Evolutionary conservation across 129 eudicot genomes (phyloP).

Genomic region (Lactuca sativa): DNA sequence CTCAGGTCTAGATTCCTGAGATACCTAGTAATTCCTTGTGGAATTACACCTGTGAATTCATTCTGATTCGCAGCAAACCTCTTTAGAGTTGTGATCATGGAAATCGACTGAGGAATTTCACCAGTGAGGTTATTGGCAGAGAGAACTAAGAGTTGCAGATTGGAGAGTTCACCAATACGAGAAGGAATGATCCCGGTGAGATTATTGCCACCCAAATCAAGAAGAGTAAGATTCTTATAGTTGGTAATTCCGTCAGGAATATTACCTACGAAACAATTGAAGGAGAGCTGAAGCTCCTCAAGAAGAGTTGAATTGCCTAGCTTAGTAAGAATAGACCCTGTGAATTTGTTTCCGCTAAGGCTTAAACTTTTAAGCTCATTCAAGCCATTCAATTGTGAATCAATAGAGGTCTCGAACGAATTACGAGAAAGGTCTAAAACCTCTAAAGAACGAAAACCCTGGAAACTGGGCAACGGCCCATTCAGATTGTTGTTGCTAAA

Average conservation of each 20-base stretch:
- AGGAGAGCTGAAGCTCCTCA: conserved; percentile 58
- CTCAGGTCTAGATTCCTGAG: conserved; percentile 63
- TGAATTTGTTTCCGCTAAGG: conserved; percentile 44
- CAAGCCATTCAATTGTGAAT: conserved; percentile 44
- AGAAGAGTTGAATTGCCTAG: conserved; percentile 38
- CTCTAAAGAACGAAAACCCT: conserved; percentile 48
- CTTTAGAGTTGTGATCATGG: conserved; percentile 30
- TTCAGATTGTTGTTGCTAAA: conserved; percentile 49
- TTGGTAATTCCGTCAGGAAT: conserved; percentile 46
- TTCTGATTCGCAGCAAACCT: conserved; percentile 82
- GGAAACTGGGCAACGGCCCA: conserved; percentile 49
- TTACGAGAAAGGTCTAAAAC: conserved; percentile 62
- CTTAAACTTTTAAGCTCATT: conserved; percentile 47
- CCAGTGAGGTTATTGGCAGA: conserved; percentile 58
- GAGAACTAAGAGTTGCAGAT: conserved; percentile 48
- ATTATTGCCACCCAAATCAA: conserved; percentile 54
- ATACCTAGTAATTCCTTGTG: conserved; percentile 45
- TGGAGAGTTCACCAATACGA: conserved; percentile 37
- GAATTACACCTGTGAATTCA: conserved; percentile 52
- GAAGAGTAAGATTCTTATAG: conserved; percentile 44
- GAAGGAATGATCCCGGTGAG: conserved; percentile 55
- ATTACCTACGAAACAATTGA: conserved; percentile 32
- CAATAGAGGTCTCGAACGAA: conserved; percentile 22
- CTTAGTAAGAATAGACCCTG: conserved; percentile 45
- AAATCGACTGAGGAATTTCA: conserved; percentile 47